These are phyloP conservation scores for Benincasa hispida DNA, from an alignment of 306 rosid genomes.

Conservation along the genomic window DNA sequence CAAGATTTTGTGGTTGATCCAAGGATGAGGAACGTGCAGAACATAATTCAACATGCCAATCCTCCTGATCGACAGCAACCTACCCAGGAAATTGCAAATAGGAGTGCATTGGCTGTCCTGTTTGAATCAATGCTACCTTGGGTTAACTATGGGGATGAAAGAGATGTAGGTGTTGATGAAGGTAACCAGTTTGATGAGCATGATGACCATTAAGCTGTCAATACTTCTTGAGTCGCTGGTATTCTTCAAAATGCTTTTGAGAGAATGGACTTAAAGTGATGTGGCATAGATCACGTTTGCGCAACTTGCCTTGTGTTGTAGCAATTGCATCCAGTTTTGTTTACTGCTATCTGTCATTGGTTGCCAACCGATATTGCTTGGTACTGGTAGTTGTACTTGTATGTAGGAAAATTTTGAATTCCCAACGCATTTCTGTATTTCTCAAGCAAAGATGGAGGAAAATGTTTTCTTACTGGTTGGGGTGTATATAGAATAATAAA, in stretches of 20 bases:
- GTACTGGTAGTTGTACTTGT: neutral
- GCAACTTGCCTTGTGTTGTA: neutral
- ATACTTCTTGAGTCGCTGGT: neutral
- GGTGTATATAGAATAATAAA: neutral
- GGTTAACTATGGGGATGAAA: conserved; percentile 61
- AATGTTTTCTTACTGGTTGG: neutral
- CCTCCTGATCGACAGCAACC: conserved; percentile 39
- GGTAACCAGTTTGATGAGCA: conserved; percentile 32
- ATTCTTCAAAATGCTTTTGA: neutral
- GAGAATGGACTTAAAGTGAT: neutral
- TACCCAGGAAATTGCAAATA: conserved; percentile 43
- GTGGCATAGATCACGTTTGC: neutral
- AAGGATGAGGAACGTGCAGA: conserved; percentile 47
- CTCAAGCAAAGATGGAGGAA: neutral
- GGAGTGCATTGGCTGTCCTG: conserved; percentile 72
- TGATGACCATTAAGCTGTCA: conserved; percentile 26
- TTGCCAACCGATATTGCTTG: neutral
- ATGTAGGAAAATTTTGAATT: neutral
- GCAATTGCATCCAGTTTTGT: neutral
- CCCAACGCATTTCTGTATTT: neutral
- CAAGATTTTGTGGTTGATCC: conserved; percentile 64
- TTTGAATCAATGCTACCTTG: conserved; percentile 91
- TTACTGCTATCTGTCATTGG: neutral
- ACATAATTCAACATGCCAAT: conserved; percentile 36
- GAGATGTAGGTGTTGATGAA: conserved; percentile 25